A percentile compares a stretch with the other conserved stretches of the same genome.
phyloP scores from a whole-genome alignment of 495 filamentous ascomycete genomes.

The Sordaria brevicollis region DNA sequence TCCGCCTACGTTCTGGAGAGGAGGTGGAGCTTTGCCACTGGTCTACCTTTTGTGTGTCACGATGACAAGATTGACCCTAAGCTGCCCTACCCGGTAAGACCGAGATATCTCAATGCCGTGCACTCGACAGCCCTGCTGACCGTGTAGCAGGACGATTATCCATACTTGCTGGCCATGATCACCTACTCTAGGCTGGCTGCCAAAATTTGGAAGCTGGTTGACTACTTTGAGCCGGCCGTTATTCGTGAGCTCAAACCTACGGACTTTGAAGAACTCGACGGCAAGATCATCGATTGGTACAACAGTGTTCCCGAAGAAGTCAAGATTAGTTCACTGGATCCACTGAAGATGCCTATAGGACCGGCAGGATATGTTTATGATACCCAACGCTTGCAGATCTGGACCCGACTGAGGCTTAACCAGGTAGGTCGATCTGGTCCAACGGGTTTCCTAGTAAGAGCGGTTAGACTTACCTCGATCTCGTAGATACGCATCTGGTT shows the following conservation, averaged over 20 bases:
- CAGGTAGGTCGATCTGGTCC: conserved; percentile 29
- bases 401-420: conserved; percentile 59
- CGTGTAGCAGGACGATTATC: conserved; percentile 49
- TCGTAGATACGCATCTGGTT: conserved; percentile 63
- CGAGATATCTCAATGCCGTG: neutral
- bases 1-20: conserved; percentile 68
- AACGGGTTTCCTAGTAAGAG: neutral
- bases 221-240: conserved; percentile 40
- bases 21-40: conserved; percentile 73
- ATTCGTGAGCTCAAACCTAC: conserved; percentile 42
- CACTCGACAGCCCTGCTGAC: neutral
- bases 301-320: conserved; percentile 30
- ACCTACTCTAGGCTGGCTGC: conserved; percentile 64
- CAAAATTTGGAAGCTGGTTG: conserved; percentile 67
- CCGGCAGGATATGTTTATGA: conserved; percentile 27
- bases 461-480: neutral
- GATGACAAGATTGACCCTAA: conserved; percentile 76
- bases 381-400: conserved; percentile 50
- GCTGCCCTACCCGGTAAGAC: conserved; percentile 63
- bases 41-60: conserved; percentile 70
- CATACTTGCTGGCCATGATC: conserved; percentile 70
- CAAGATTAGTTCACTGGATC: conserved; percentile 9
- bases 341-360: conserved; percentile 6
- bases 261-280: conserved; percentile 67
- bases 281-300: conserved; percentile 72